Evolutionary conservation across 352 stramenopile species (phyloP).

Genomic region (Phytopythium delawarense): DNA sequence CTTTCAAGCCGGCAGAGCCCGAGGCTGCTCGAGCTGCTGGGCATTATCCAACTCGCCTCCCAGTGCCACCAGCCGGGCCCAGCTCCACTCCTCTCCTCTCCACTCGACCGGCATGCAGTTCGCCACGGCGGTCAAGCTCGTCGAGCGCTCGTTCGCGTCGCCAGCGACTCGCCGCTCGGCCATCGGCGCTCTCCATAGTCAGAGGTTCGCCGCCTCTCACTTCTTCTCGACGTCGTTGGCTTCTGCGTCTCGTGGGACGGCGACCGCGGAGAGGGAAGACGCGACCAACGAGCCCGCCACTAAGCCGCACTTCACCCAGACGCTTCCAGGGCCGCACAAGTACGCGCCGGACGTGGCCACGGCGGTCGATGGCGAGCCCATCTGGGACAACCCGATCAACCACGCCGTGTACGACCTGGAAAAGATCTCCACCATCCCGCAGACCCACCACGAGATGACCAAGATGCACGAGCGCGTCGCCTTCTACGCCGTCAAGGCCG

Average conservation of each 20-base stretch:
- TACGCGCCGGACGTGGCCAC: neutral
- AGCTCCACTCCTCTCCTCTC: neutral
- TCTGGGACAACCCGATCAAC: conserved; percentile 35
- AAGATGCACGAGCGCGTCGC: conserved; percentile 36
- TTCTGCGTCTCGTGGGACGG: neutral
- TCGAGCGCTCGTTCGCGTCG: conserved; percentile 12
- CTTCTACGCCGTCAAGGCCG: conserved; percentile 29
- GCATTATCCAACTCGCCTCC: conserved; percentile 1
- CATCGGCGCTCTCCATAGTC: conserved; percentile 4
- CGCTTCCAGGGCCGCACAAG: neutral
- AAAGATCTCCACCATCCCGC: conserved; percentile 21
- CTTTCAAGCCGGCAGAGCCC: too few species aligned
- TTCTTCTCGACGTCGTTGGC: conserved; percentile 14
- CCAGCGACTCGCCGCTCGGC: conserved; percentile 6
- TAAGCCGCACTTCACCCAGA: conserved; percentile 9
- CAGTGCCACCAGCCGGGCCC: too few species aligned
- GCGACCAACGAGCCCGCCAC: conserved; percentile 6
- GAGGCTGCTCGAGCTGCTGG: neutral
- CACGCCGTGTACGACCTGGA: conserved; percentile 42
- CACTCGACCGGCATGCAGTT: neutral
- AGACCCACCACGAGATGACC: conserved; percentile 31
- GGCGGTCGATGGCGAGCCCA: neutral
- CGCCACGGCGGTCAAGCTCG: conserved; percentile 8
- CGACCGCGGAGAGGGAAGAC: conserved; percentile 7
- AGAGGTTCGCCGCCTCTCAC: conserved; percentile 8